phyloP scores from a whole-genome alignment of 352 stramenopile genomes.

The Phytophthora pisi region DNA sequence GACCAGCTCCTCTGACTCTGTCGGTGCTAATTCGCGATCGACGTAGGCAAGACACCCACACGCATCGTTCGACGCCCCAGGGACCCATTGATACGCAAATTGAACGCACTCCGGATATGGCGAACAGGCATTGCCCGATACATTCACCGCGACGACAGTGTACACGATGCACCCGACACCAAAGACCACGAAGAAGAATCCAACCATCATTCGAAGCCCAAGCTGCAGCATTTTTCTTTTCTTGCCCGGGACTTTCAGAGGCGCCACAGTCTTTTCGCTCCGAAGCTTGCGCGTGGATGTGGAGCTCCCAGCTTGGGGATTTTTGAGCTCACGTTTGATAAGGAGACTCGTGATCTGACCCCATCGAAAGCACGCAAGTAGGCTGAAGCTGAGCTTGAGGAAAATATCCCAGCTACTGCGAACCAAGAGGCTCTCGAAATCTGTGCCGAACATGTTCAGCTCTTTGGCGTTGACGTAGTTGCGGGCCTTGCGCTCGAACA shows the following conservation, averaged over 20 bases:
- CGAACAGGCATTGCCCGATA: constrained; percentile 12
- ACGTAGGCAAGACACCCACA: constrained; percentile 37
- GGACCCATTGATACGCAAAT: constrained; percentile 17
- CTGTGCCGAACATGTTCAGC: constrained; percentile 44
- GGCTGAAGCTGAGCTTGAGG: constrained; percentile 38
- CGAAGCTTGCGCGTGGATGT: neutral
- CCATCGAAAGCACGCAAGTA: constrained; percentile 38
- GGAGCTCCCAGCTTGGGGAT: neutral
- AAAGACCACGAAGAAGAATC: constrained; percentile 34
- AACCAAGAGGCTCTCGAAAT: constrained; percentile 38
- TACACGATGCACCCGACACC: constrained; percentile 31
- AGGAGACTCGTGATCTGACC: constrained; percentile 29
- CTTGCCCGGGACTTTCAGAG: neutral
- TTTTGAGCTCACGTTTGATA: constrained; percentile 11
- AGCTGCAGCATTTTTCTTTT: neutral
- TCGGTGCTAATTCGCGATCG: constrained; percentile 36
- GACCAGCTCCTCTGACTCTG: constrained; percentile 8
- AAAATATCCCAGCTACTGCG: constrained; percentile 15
- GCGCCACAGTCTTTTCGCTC: neutral
- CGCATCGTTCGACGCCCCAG: constrained; percentile 5
- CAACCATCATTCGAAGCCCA: constrained; percentile 20
- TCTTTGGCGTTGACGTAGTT: constrained; percentile 37
- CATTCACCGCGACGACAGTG: constrained; percentile 20
- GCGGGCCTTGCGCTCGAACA: constrained; percentile 40
- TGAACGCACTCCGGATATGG: constrained; percentile 22